Evolutionary conservation across 2,329 filamentous ascomycete genomes (phyloP).

Genomic region (Madurella fahalii): DNA sequence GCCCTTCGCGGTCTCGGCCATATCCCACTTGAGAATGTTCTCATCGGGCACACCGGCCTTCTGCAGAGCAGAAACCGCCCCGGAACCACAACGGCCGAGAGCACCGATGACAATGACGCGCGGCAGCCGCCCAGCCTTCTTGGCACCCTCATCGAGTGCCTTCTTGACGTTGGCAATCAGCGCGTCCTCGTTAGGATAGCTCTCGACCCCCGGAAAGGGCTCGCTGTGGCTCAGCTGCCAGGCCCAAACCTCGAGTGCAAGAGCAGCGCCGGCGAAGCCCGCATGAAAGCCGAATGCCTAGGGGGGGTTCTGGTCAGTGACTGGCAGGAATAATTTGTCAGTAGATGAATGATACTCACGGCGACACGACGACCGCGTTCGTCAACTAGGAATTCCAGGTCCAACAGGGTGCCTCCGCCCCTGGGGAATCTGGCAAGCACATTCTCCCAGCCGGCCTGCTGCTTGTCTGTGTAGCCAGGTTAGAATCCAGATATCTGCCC

Average conservation of each 20-base stretch:
- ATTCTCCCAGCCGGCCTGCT: conserved; percentile 72
- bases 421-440: conserved; percentile 75
- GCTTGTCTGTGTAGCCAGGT: conserved; percentile 49
- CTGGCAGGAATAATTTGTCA: too few relatives aligned
- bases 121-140: conserved; percentile 62
- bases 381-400: conserved; percentile 79
- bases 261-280: conserved; percentile 69
- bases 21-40: conserved; percentile 67
- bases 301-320: not conserved
- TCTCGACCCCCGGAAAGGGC: conserved; percentile 61
- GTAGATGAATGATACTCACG: conserved; percentile 10
- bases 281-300: conserved; percentile 67
- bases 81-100: conserved; percentile 76
- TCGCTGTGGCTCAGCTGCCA: conserved; percentile 64
- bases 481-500: not conserved
- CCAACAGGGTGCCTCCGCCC: conserved; percentile 72
- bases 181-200: conserved; percentile 69
- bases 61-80: conserved; percentile 75
- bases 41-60: conserved; percentile 67
- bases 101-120: conserved; percentile 81
- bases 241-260: conserved; percentile 77
- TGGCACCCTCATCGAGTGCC: conserved; percentile 60
- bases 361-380: conserved; percentile 66
- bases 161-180: conserved; percentile 72
- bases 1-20: conserved; percentile 70